Base-by-base conservation (phyloP, 2,329 filamentous ascomycete genomes). In the Blastomyces silverae region DNA sequence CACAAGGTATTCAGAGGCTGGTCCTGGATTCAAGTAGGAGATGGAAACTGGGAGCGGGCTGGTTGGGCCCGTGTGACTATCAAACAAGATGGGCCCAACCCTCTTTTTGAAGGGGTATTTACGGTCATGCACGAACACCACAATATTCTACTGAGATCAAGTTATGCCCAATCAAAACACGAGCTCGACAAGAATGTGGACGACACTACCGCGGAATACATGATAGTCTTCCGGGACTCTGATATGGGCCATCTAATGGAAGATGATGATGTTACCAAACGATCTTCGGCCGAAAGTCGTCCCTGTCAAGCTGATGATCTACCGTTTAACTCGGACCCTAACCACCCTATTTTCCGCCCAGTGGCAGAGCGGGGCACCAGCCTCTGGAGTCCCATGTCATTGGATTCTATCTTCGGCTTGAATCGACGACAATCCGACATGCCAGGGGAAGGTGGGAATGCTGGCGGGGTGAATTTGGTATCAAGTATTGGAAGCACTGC, bases 151-250 rank as follows among this genome's bases (percentile, higher is more conserved):
- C 86, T 91, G 37, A 85, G 84, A 67, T 83, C 84, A 37, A 88
- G 87, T 67, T 99, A 94, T 73, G 82, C 85, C 73, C 82, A 85
- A 69, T 92, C 90, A 57, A 88, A 85, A 72, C 85, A 91, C 67
- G 75, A 79, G 28, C 79, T 87, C 56, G 94, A 99, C 74, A 90
- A 92, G 1, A 79, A 83, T 34, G 75, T 90, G 17, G 75, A 79
- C 42, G 73, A 81, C 39, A 77, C 79, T 57, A 81, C 79, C 4
- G 84, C 87, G 42, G 90, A 96, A 67, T 89, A 85, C 73, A 94
- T 99, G 92, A 83, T 97, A 46, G 84, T 97, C 0, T 97, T 91
- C 83, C 86, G 92, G 69, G 92, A 97, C 73, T 96, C 92, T 37
- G 94, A 99, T 75, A 86, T 97, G 72, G 64, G 64, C n/a, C 60